Conservation (phyloP, 257 asterid species). For the Nicotiana knightiana region DNA sequence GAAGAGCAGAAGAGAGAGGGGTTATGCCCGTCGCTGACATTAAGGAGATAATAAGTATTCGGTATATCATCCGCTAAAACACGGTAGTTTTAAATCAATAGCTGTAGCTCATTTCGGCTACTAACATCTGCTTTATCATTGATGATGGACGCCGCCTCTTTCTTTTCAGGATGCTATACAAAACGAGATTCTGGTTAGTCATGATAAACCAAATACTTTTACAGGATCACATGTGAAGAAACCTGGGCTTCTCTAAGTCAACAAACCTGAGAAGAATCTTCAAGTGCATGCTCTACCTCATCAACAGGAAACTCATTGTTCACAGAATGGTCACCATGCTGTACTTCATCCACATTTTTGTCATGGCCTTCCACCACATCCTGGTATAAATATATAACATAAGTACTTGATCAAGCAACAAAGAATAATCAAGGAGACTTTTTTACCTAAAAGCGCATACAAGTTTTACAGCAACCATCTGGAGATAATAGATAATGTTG, state of each 20-base stretch:
- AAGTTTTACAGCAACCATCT: background rate
- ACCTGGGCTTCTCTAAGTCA: background rate
- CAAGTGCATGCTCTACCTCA: conserved; percentile 28
- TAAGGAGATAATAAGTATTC: too few species aligned
- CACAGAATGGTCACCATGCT: conserved; percentile 31
- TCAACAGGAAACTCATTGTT: conserved; percentile 27
- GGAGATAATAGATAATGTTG: background rate
- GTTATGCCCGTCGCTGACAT: too few species aligned
- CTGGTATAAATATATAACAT: conserved; percentile 28
- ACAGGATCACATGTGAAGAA: background rate
- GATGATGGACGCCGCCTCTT: conserved; percentile 25
- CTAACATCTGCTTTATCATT: conserved; percentile 34
- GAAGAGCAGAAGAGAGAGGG: too few species aligned
- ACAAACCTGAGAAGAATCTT: conserved; percentile 41
- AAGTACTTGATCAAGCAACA: background rate
- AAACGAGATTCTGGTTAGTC: conserved; percentile 2
- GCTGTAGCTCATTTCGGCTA: conserved; percentile 41
- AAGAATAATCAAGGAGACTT: background rate
- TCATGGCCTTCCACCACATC: conserved; percentile 45
- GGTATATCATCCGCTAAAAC: too few species aligned
- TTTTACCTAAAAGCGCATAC: background rate
- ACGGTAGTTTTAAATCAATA: conserved; percentile 5
- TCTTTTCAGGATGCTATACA: conserved; percentile 35
- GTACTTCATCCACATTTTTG: conserved; percentile 36
- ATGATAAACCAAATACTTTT: conserved; percentile 16